phyloP scores from a whole-genome alignment of 23 red algal genomes.

The Cyanidiococcus yangmingshanensis region DNA sequence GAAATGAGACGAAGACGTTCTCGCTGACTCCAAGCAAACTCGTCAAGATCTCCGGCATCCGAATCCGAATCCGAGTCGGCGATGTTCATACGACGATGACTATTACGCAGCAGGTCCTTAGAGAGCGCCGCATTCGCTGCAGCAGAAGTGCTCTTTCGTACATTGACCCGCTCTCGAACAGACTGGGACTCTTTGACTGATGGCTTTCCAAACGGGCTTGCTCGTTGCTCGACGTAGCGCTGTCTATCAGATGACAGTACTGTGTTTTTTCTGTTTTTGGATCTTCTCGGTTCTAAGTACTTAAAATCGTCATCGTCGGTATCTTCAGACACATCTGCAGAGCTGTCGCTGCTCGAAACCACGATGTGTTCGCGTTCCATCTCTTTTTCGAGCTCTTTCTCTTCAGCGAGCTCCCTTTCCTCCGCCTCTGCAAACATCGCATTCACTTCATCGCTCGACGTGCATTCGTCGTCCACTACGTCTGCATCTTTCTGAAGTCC shows the following conservation, averaged over 20 bases:
- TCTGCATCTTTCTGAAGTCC: background rate
- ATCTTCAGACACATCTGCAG: background rate
- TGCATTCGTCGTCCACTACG: background rate
- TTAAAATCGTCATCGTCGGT: constrained; percentile 13
- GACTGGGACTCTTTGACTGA: background rate
- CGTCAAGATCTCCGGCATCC: background rate
- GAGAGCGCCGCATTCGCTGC: background rate
- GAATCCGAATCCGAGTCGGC: constrained; percentile 1
- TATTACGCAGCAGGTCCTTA: background rate
- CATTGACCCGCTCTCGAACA: background rate
- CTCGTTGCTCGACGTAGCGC: background rate
- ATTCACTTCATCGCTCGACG: constrained; percentile 4
- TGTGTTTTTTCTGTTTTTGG: background rate
- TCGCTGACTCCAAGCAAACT: background rate
- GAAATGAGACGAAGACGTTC: background rate
- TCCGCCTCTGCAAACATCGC: constrained; percentile 12
- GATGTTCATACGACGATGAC: background rate
- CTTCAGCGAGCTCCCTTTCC: background rate
- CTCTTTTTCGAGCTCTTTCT: background rate
- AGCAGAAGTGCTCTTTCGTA: background rate
- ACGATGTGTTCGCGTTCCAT: background rate
- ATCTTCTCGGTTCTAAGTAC: constrained; percentile 3
- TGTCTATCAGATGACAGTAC: background rate
- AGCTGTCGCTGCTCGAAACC: background rate
- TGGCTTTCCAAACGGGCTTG: too few species aligned